Base-by-base conservation (phyloP, 352 stramenopile genomes). In the Phytopythium aichiense region DNA sequence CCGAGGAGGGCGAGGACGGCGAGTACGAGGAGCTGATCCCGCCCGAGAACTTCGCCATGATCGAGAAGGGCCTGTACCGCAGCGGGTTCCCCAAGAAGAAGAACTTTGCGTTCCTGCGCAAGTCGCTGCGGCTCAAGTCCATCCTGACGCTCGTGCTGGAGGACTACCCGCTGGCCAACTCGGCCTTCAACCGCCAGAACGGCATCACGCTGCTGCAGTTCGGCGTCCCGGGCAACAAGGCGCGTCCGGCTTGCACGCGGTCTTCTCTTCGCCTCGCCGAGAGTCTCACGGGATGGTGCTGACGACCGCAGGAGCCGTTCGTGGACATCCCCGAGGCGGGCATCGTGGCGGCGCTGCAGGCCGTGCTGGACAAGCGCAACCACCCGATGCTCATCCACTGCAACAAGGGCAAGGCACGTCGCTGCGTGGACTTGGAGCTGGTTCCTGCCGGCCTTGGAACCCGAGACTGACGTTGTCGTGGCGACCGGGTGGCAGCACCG, bases 61-160 rank as follows among this genome's bases (percentile, higher is more conserved):
- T 96, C 63, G 81, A 92, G 72, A 85, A 85, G 49, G 87, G 87
- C 11, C 78, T 96, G 37, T 96, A 96, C 60, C 70, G 87, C 65
- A 92, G 83, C 87, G 84, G 84, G 7, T 96, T 96, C 70, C 87
- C 87, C 7, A 93, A 94, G 74, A 94, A 91, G 63, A 96, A 96
- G 65, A 94, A 96, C 70, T 91, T 94, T 66, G 69, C 82, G 7
- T 96, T 96, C 59, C 65, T 96, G 3, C 81, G 86, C 45, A 84
- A 89, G 61, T 86, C 74, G 28, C 65, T 96, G 46, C 79, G 80
- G 35, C 69, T 96, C 45, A 82, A 81, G 57, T 91, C 81, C 23
- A 94, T 96, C 71, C 67, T 96, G 57, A 94, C 85, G 63, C 66
- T 96, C 15, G 85, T 96, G 42, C 71, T 94, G 56, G 87, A 96